phyloP scores from a whole-genome alignment of 768 basidiomycete genomes.

The Ramaria sp. region DNA sequence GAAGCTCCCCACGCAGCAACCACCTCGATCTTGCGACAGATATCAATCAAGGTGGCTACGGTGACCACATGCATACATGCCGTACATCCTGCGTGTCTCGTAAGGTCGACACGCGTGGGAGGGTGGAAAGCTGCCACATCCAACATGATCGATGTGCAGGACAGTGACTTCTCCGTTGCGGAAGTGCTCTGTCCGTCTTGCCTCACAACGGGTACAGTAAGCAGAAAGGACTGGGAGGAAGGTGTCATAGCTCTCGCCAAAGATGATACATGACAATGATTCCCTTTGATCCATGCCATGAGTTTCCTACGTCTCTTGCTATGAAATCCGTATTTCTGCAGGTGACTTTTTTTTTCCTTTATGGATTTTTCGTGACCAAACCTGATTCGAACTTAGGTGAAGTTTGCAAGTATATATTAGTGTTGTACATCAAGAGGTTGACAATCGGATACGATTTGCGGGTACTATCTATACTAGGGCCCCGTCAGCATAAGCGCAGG shows the following conservation, averaged over 20 bases:
- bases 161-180: slow-evolving; percentile 22
- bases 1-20: slow-evolving; percentile 43
- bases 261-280: background rate
- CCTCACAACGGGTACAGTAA: slow-evolving; percentile 46
- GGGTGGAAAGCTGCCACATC: slow-evolving; percentile 27
- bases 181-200: slow-evolving; percentile 72
- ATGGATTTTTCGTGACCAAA: no score
- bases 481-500: no score
- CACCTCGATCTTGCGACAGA: slow-evolving; percentile 15
- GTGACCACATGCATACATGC: slow-evolving; percentile 40
- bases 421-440: no score
- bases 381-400: background rate
- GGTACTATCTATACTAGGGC: no score
- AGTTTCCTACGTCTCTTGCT: no score
- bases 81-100: slow-evolving; percentile 66
- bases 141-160: slow-evolving; percentile 23
- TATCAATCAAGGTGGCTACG: slow-evolving; percentile 13
- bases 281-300: background rate
- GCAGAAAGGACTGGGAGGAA: slow-evolving; percentile 49
- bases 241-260: slow-evolving; percentile 20
- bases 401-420: background rate
- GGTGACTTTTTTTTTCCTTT: no score
- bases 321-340: no score
- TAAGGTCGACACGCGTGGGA: slow-evolving; percentile 52
- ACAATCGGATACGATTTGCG: no score